These are phyloP conservation scores for Penstemon barbatus DNA, from an alignment of 257 asterid genomes.

Conservation along the genomic window DNA sequence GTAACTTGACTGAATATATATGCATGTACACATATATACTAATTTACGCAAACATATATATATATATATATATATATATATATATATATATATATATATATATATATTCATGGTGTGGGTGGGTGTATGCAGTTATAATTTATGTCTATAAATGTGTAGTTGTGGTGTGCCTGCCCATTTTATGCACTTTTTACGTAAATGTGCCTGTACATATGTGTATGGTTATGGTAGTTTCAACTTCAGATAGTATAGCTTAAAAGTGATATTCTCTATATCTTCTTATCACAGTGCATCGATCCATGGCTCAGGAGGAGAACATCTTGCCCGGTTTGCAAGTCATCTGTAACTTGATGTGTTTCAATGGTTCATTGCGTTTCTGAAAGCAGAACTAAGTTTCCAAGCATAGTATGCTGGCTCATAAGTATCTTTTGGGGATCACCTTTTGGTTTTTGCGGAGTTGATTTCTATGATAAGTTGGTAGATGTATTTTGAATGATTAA, in stretches of 20 bases:
- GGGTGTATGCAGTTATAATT: no score
- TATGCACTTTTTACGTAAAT: background rate
- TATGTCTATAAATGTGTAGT: no score
- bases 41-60: no score
- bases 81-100: no score
- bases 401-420: background rate
- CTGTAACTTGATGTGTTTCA: background rate
- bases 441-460: no score
- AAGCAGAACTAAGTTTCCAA: background rate
- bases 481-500: no score
- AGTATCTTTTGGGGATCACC: background rate
- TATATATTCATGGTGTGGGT: no score
- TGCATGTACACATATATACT: no score
- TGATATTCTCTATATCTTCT: background rate
- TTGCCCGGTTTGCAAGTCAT: slow-evolving; percentile 1
- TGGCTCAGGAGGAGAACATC: background rate
- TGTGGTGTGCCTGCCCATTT: background rate
- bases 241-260: background rate
- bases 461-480: no score
- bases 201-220: background rate
- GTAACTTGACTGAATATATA: no score
- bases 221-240: background rate
- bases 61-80: no score
- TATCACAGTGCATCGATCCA: background rate
- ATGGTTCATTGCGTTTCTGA: background rate